Percentiles rank a stretch among this genome's conserved stretches.
phyloP scores from a whole-genome alignment of 345 rosid genomes.

The Syzygium oleosum region DNA sequence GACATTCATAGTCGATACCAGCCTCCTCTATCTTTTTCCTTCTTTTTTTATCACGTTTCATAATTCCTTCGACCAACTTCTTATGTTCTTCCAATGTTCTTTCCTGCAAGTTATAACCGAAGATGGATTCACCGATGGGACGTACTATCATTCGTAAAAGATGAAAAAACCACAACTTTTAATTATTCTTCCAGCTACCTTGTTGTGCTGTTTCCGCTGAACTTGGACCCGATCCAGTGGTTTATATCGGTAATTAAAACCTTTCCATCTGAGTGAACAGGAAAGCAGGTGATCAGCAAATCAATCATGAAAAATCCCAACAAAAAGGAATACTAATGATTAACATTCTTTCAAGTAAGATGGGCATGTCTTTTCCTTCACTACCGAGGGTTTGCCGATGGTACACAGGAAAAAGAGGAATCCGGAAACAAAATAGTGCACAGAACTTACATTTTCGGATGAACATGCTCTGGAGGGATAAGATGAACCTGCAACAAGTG shows the following conservation, averaged over 20 bases:
- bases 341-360: background rate
- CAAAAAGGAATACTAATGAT: background rate
- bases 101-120: conserved; percentile 37
- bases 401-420: background rate
- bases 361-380: background rate
- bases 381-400: background rate
- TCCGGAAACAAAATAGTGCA: background rate
- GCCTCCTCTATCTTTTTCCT: conserved; percentile 67
- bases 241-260: conserved; percentile 39
- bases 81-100: conserved; percentile 80
- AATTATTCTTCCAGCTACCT: conserved; percentile 28
- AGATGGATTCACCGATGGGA: background rate
- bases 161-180: background rate
- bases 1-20: conserved; percentile 82
- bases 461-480: conserved; percentile 59
- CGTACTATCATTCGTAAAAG: background rate
- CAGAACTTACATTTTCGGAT: conserved; percentile 65
- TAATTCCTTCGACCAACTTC: conserved; percentile 57
- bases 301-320: background rate
- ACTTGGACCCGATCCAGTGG: conserved; percentile 60
- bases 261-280: conserved; percentile 61
- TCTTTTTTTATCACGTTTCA: conserved; percentile 56
- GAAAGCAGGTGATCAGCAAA: background rate
- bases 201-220: conserved; percentile 53
- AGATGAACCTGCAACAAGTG: conserved; percentile 74